phyloP scores from a whole-genome alignment of 768 basidiomycete genomes.

The Pleurotus tuoliensis region DNA sequence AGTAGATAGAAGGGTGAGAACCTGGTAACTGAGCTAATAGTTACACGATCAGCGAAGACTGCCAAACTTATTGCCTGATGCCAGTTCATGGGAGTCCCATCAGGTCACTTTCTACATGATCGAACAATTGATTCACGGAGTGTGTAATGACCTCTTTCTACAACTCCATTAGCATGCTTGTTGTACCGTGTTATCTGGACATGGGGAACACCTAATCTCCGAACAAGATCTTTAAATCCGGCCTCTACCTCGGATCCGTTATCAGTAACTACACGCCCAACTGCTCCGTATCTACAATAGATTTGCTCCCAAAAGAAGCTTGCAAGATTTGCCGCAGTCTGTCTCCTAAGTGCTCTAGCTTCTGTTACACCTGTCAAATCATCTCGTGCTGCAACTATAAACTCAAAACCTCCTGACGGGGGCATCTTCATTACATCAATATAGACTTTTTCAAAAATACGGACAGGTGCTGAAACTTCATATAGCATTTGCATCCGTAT shows the following conservation, averaged over 20 bases:
- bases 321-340: slow-evolving; percentile 13
- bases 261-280: slow-evolving; percentile 23
- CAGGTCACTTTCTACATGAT: neutral
- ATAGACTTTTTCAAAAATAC: slow-evolving; percentile 19
- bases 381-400: slow-evolving; percentile 23
- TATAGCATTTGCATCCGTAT: slow-evolving; percentile 14
- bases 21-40: slow-evolving; percentile 15
- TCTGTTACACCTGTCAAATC: slow-evolving; percentile 25
- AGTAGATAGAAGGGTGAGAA: slow-evolving; percentile 19
- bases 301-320: slow-evolving; percentile 29
- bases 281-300: slow-evolving; percentile 26
- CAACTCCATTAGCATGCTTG: slow-evolving; percentile 30
- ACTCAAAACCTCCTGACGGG: slow-evolving; percentile 11
- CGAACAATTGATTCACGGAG: slow-evolving; percentile 26
- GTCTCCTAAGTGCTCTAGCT: slow-evolving; percentile 18
- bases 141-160: slow-evolving; percentile 28
- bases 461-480: slow-evolving; percentile 3
- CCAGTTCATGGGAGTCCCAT: neutral
- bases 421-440: slow-evolving; percentile 27
- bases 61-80: neutral
- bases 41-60: slow-evolving; percentile 17
- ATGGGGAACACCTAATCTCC: slow-evolving; percentile 15
- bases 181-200: slow-evolving; percentile 30
- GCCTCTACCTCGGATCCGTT: slow-evolving; percentile 22
- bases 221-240: slow-evolving; percentile 13